Conservation (phyloP, 192 early-diverging fungal genomes). For the Rhizoclosmatium globosum region DNA sequence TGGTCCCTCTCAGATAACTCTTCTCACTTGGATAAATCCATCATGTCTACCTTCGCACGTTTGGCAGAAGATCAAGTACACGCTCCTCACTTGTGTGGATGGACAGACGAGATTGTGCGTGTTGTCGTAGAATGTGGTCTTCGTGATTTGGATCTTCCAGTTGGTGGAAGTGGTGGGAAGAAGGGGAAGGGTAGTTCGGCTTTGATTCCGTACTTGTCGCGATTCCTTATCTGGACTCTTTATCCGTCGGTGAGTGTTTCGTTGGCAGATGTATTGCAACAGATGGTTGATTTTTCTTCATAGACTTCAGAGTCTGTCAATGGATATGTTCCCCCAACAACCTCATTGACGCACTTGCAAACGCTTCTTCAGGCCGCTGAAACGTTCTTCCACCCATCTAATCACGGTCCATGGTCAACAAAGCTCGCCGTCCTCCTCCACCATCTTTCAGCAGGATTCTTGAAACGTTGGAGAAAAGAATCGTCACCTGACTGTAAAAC, state of each 20-base stretch:
- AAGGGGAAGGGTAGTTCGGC: neutral
- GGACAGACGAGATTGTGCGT: slow-evolving; percentile 67
- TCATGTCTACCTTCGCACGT: slow-evolving; percentile 74
- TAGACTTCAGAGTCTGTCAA: neutral
- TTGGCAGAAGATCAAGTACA: slow-evolving; percentile 61
- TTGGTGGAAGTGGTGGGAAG: slow-evolving; percentile 25
- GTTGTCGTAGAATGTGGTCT: slow-evolving; percentile 65
- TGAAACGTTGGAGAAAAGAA: slow-evolving; percentile 66
- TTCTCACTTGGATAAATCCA: slow-evolving; percentile 62
- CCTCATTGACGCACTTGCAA: slow-evolving; percentile 68
- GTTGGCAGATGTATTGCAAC: neutral
- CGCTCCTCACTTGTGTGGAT: slow-evolving; percentile 51
- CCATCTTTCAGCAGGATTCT: slow-evolving; percentile 70
- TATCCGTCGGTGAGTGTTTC: slow-evolving; percentile 46
- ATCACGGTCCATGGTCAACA: slow-evolving; percentile 85
- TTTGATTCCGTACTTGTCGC: slow-evolving; percentile 58
- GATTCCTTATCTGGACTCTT: slow-evolving; percentile 84
- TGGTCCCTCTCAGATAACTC: slow-evolving; percentile 78
- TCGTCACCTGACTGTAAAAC: slow-evolving; percentile 66
- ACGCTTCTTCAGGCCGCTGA: slow-evolving; percentile 87
- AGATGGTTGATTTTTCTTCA: too few relatives aligned
- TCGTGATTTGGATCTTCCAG: slow-evolving; percentile 49
- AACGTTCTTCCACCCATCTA: slow-evolving; percentile 92
- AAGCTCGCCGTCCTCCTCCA: slow-evolving; percentile 76
- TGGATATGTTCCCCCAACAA: slow-evolving; percentile 41